Base-by-base conservation (phyloP, 1,284 basidiomycete genomes). In the Trametes sp. region DNA sequence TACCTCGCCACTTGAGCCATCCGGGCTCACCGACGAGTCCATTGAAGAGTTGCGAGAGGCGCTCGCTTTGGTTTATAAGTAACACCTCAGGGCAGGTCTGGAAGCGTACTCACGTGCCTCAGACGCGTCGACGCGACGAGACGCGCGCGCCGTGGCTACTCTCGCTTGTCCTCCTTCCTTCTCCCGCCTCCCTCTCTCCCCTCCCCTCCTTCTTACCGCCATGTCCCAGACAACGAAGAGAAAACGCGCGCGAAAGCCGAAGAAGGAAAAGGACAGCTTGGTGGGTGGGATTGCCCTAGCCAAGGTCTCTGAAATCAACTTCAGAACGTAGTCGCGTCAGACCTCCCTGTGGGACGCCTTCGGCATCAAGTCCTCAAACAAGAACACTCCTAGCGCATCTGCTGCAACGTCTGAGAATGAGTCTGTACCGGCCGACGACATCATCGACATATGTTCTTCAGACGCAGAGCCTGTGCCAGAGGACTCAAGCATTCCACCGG, bases 301-400 rank as follows among this genome's bases (percentile, higher is more conserved):
- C 19, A 21, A 23, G 7, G 26, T 24, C 19, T 28, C 14, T n/a
- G 28, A 35, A 36, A 48, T 54, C 36, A 57, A 21, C 26, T 29
- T 28, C 31, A 42, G 41, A 23, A 24, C 35, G n/a, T 38, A 70
- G 69, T 63, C 69, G 28, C 64, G 65, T 42, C 70, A 72, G 50
- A 65, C 64, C 9, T 70, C 70, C 24, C 52, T 72, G 1, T 54
- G 69, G 2, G 69, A 70, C 42, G 59, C 54, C 19, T 72, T 72
- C 54, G 33, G 60, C 8, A n/a, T 64, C 13, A 66, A 66, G 26
- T 11, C 62, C 8, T 57, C 64, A 2, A 59, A 62, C 33, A 62
- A 63, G 52, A 53, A 24, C 13, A 54, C 63, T 11, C 61, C 59
- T 1, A n/a, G 44, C 8, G 58, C 53, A 0, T 64, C 69, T 42